Evolutionary conservation across 1,139 yeast species (phyloP).

Genomic region (Saccharomyces hybrid): DNA sequence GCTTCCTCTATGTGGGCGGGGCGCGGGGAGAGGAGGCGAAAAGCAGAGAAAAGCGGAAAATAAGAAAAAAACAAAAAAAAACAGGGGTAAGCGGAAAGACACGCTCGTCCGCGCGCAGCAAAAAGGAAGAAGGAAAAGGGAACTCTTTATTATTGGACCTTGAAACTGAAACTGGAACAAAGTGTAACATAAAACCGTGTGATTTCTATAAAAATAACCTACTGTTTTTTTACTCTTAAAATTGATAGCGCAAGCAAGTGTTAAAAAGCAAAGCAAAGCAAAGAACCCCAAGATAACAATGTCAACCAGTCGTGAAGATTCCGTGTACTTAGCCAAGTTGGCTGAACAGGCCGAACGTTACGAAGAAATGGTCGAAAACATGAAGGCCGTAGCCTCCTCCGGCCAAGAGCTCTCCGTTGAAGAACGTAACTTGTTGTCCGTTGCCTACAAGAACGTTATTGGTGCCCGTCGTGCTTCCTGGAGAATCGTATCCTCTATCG

Average conservation of each 20-base stretch:
- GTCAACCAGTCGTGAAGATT: slow-evolving; percentile 93
- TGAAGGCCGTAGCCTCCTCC: slow-evolving; percentile 94
- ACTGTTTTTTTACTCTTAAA: not conserved
- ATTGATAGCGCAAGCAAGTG: not conserved
- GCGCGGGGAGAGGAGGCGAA: slow-evolving; percentile 2
- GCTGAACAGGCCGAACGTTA: slow-evolving; percentile 99
- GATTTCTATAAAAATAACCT: not conserved
- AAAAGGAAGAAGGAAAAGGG: not conserved
- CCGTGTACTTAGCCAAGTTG: slow-evolving; percentile 95
- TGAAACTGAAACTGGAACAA: not conserved
- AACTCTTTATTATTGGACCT: not conserved
- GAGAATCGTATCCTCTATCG: slow-evolving; percentile 97
- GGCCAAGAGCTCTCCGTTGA: slow-evolving; percentile 95
- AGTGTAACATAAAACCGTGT: not conserved
- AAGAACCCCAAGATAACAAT: slow-evolving; percentile 30
- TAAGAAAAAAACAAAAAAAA: not conserved
- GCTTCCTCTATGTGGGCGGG: slow-evolving; percentile 3
- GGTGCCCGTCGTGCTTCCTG: slow-evolving; percentile 99
- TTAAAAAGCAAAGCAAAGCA: not conserved
- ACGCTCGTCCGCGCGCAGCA: not conserved
- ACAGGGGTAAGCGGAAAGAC: not conserved
- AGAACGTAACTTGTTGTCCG: slow-evolving; percentile 93
- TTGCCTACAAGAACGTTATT: slow-evolving; percentile 96
- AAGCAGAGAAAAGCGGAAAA: slow-evolving; percentile 1
- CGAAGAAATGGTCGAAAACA: slow-evolving; percentile 98